Base-by-base conservation (phyloP, 495 filamentous ascomycete species). In the Trichoderma orchidacearum region DNA sequence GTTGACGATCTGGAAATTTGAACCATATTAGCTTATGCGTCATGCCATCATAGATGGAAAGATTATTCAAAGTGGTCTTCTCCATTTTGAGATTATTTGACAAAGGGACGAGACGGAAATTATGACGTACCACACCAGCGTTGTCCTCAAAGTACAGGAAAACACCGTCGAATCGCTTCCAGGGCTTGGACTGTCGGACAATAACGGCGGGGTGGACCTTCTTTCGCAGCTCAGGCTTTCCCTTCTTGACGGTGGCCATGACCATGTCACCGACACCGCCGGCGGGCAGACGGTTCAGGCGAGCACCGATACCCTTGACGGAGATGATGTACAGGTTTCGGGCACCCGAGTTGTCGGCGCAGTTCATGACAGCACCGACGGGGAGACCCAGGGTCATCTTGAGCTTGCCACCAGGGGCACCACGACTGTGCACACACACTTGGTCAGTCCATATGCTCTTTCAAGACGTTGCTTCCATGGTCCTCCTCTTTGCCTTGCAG, bases 71-170 rank as follows among this genome's bases (percentile, higher is more conserved):
- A n/a, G n/a, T n/a, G n/a, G n/a, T n/a, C n/a, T n/a, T n/a, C n/a
- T n/a, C n/a, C n/a, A n/a, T n/a, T n/a, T n/a, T n/a, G n/a, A n/a
- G n/a, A n/a, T n/a, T n/a, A n/a, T n/a, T n/a, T n/a, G n/a, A n/a
- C n/a, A n/a, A n/a, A n/a, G n/a, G n/a, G n/a, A n/a, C n/a, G n/a
- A n/a, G n/a, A n/a, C n/a, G 8, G 8, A 35, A n/a, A 35, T 8
- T n/a, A 35, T n/a, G 32, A 89, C 88, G 77, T 76, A 94, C 89
- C 71, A 97, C 92, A 81, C 91, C 92, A 71, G 92, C 92, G 76
- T 97, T 97, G 77, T 99, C 93, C 87, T 97, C 93, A 71, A 99
- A 99, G 85, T 99, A 99, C 61, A 99, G 84, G 81, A 89, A 99
- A 66, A 96, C 85, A 75, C 94, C 93, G 69, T 99, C 93, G 59